Evolutionary conservation across 257 asterid species (phyloP).

Genomic region (Solanum medicagineum): DNA sequence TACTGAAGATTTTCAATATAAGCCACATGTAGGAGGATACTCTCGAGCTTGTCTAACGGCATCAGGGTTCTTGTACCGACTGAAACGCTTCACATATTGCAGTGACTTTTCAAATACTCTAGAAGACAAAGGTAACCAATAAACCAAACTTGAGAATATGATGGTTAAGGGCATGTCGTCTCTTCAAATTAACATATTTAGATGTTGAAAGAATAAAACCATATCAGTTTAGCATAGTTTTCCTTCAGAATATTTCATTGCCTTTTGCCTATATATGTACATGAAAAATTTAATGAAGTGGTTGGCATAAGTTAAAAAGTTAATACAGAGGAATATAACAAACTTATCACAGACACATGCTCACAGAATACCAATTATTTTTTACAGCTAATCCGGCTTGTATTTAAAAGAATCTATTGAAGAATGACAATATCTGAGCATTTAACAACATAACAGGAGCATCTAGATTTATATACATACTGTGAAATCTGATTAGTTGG

Average conservation of each 20-base stretch:
- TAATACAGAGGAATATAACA: background rate
- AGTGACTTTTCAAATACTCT: constrained; percentile 97
- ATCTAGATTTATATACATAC: constrained; percentile 27
- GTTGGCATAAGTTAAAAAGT: background rate
- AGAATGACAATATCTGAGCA: background rate
- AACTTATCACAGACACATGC: background rate
- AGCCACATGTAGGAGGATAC: constrained; percentile 44
- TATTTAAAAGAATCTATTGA: background rate
- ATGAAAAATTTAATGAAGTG: background rate
- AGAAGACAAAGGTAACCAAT: constrained; percentile 8
- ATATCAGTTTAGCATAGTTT: background rate
- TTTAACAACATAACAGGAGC: background rate
- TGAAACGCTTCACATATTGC: constrained; percentile 96
- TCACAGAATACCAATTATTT: background rate
- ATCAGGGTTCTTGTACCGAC: constrained; percentile 94
- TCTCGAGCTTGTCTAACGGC: constrained; percentile 99
- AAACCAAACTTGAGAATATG: background rate
- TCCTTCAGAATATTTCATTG: background rate
- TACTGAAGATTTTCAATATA: background rate
- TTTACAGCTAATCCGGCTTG: background rate
- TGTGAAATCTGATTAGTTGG: constrained; percentile 87
- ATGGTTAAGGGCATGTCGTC: background rate
- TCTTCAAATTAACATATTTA: background rate
- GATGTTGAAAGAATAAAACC: background rate
- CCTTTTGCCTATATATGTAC: background rate